These are phyloP conservation scores for Myriosclerotinia scirpicola DNA, from an alignment of 2,329 filamentous ascomycete species.

Conservation along the genomic window DNA sequence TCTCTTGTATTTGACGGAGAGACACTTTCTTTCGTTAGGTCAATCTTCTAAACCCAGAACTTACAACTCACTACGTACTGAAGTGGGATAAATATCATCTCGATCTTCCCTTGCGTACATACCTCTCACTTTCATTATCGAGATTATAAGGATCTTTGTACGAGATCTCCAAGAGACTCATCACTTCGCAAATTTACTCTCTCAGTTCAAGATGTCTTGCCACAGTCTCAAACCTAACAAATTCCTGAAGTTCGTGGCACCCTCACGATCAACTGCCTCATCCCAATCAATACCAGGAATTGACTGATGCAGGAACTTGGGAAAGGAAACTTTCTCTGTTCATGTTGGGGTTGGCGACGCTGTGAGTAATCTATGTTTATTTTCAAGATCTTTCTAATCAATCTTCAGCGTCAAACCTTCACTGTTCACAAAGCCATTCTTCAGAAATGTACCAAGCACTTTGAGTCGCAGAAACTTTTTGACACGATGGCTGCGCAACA, in stretches of 20 bases:
- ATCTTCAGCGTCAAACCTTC: slow-evolving; percentile 23
- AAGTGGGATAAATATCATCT: not conserved
- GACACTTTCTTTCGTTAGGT: not conserved
- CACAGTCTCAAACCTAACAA: slow-evolving; percentile 27
- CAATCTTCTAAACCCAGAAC: too few relatives aligned
- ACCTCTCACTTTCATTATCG: not conserved
- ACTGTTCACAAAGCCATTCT: slow-evolving; percentile 28
- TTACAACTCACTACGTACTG: too few relatives aligned
- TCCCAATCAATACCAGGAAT: not conserved
- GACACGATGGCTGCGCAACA: slow-evolving; percentile 19
- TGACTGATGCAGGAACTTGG: slow-evolving; percentile 1
- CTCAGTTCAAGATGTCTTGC: slow-evolving; percentile 23
- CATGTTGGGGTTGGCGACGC: slow-evolving; percentile 14
- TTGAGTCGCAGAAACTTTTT: slow-evolving; percentile 21
- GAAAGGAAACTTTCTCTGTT: slow-evolving; percentile 15
- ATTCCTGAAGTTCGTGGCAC: slow-evolving; percentile 20
- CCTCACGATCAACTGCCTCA: not conserved
- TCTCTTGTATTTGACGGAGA: not conserved
- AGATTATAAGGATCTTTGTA: too few relatives aligned
- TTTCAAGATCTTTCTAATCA: too few relatives aligned
- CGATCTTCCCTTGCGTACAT: too few relatives aligned
- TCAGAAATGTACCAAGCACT: slow-evolving; percentile 25
- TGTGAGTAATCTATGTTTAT: slow-evolving; percentile 5
- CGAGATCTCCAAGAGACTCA: too few relatives aligned
- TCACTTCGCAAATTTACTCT: too few relatives aligned